Percentiles rank a stretch among this genome's conserved stretches.
Conservation (phyloP, 257 asterid genomes). For the Nemophila menziesii region DNA sequence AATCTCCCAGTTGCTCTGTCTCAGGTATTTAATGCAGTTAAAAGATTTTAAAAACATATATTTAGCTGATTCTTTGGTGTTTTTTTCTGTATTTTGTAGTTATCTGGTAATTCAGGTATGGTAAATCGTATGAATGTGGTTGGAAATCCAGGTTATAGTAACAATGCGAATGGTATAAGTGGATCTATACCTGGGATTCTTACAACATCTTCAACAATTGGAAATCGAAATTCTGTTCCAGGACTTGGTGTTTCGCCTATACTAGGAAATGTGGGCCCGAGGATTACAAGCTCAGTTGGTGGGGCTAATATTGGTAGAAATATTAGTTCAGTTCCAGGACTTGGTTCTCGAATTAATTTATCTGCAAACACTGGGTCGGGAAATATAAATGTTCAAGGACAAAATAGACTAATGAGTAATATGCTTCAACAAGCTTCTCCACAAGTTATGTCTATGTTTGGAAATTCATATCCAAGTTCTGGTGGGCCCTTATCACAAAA, state of each 20-base stretch:
- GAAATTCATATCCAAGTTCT: slow-evolving; percentile 63
- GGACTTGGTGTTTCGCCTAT: slow-evolving; percentile 77
- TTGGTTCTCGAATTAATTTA: slow-evolving; percentile 71
- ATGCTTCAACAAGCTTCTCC: slow-evolving; percentile 98
- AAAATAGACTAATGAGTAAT: slow-evolving; percentile 70
- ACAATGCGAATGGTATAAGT: slow-evolving; percentile 67
- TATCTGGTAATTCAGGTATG: slow-evolving; percentile 82
- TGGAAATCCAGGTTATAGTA: slow-evolving; percentile 75
- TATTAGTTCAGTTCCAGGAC: slow-evolving; percentile 80
- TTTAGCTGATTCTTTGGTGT: neutral
- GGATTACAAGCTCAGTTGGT: slow-evolving; percentile 75
- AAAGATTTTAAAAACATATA: neutral
- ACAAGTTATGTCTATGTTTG: slow-evolving; percentile 82
- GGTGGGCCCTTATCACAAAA: slow-evolving; percentile 89
- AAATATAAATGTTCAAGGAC: slow-evolving; percentile 74
- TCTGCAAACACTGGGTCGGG: slow-evolving; percentile 63
- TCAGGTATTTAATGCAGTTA: slow-evolving; percentile 37
- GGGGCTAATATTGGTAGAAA: slow-evolving; percentile 83
- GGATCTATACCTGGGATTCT: slow-evolving; percentile 93
- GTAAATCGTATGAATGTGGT: slow-evolving; percentile 59
- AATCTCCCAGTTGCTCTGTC: slow-evolving; percentile 76
- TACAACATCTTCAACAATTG: slow-evolving; percentile 74
- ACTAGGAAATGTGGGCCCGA: slow-evolving; percentile 72
- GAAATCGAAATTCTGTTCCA: slow-evolving; percentile 61
- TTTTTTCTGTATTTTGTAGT: slow-evolving; percentile 37